Evolutionary conservation across 371 early-diverging fungal genomes (phyloP).

Genomic region (Mucor circinelloides): DNA sequence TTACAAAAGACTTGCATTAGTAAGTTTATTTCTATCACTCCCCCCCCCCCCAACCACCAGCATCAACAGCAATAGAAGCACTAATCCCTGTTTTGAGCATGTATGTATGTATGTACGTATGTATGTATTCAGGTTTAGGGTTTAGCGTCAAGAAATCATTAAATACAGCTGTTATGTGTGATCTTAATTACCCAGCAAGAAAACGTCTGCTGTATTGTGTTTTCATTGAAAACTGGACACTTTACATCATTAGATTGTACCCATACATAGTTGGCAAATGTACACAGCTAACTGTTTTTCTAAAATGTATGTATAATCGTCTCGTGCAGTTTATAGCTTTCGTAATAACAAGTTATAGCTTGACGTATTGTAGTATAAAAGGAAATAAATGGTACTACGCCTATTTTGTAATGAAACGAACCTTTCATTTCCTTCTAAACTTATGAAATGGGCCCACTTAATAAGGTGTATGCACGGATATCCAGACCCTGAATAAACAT

Average conservation of each 20-base stretch:
- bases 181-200: neutral
- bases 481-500: constrained; percentile 12
- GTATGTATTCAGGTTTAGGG: neutral
- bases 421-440: constrained; percentile 19
- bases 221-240: neutral
- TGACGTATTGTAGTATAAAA: neutral
- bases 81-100: neutral
- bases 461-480: constrained; percentile 14
- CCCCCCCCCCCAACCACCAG: neutral
- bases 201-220: neutral
- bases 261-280: neutral
- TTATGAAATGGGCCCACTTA: neutral
- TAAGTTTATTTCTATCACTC: neutral
- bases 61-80: neutral
- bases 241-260: neutral
- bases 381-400: neutral
- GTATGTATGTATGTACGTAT: neutral
- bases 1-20: neutral
- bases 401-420: neutral
- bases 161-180: neutral
- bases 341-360: neutral
- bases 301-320: neutral
- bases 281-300: neutral
- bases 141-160: neutral
- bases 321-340: neutral